Evolutionary conservation across 2,329 filamentous ascomycete species (phyloP).

Genomic region (Calonectria hongkongensis): DNA sequence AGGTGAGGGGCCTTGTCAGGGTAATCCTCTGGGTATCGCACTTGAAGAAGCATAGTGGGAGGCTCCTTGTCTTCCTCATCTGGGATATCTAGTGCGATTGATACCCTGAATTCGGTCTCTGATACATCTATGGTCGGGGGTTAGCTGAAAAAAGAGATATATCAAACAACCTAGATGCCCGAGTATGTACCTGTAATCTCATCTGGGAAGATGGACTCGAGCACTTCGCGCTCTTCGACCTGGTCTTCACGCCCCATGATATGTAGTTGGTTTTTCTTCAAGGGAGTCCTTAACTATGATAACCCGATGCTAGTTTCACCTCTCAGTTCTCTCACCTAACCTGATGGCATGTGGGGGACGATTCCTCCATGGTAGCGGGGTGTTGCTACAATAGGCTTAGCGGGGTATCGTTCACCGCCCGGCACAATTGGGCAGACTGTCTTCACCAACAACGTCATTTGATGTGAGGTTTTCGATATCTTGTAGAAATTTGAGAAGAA

Average conservation of each 20-base stretch:
- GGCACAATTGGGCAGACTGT: no score
- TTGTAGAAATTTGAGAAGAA: no score
- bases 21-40: conserved; percentile 92
- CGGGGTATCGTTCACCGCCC: conserved; percentile 39
- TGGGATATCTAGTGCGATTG: conserved; percentile 86
- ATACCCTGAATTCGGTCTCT: conserved; percentile 91
- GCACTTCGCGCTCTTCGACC: conserved; percentile 95
- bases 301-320: conserved; percentile 15
- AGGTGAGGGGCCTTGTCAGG: conserved; percentile 90
- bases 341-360: conserved; percentile 51
- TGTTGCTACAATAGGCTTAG: conserved; percentile 51
- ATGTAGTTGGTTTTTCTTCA: conserved; percentile 26
- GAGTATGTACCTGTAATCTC: conserved; percentile 88
- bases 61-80: conserved; percentile 79
- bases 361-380: conserved; percentile 56
- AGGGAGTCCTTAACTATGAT: conserved; percentile 25
- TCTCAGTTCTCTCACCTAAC: conserved; percentile 40
- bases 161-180: background rate
- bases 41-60: conserved; percentile 86
- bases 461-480: no score
- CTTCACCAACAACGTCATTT: no score
- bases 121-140: conserved; percentile 80
- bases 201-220: conserved; percentile 98
- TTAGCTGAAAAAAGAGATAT: conserved; percentile 40
- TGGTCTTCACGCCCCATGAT: conserved; percentile 88